A percentile compares a stretch with the other conserved stretches of the same genome.
These are phyloP conservation scores for Neofusicoccum kwambonambiense DNA, from an alignment of 2,329 filamentous ascomycete genomes.

Conservation along the genomic window DNA sequence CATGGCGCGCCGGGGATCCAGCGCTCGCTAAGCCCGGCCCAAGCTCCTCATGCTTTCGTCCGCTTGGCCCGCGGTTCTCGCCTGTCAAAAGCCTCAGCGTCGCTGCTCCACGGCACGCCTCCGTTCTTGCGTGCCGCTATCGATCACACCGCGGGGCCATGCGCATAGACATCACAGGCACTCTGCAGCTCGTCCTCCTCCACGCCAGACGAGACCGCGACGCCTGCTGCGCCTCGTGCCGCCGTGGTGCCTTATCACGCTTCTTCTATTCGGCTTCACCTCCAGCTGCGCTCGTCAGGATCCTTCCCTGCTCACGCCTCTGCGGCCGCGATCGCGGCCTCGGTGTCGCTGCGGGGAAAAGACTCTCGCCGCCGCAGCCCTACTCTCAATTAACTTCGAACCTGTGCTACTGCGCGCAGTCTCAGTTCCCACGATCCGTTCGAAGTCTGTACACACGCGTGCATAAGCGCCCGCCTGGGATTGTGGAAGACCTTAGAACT, in stretches of 20 bases:
- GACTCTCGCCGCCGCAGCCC: not conserved
- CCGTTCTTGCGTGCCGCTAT: not conserved
- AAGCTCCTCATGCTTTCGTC: constrained; percentile 3
- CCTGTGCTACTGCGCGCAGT: too few relatives aligned
- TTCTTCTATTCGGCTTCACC: not conserved
- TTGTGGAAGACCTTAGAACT: not conserved
- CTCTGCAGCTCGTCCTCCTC: not conserved
- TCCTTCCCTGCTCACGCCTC: not conserved
- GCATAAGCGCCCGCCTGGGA: not conserved
- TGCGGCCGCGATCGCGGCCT: not conserved
- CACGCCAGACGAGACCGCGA: not conserved
- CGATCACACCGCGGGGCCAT: not conserved
- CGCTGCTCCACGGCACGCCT: not conserved
- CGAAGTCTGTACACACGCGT: not conserved
- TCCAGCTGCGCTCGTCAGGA: not conserved
- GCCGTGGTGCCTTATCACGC: not conserved
- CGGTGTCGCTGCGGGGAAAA: not conserved
- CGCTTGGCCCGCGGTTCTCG: not conserved
- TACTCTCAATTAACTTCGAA: not conserved
- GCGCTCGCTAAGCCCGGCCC: not conserved
- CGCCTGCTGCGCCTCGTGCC: not conserved
- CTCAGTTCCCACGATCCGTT: not conserved
- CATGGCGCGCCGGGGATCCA: not conserved
- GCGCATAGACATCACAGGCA: not conserved
- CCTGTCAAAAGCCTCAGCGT: not conserved